Evolutionary conservation across 345 rosid genomes (phyloP).

Genomic region (Noccaea caerulescens): DNA sequence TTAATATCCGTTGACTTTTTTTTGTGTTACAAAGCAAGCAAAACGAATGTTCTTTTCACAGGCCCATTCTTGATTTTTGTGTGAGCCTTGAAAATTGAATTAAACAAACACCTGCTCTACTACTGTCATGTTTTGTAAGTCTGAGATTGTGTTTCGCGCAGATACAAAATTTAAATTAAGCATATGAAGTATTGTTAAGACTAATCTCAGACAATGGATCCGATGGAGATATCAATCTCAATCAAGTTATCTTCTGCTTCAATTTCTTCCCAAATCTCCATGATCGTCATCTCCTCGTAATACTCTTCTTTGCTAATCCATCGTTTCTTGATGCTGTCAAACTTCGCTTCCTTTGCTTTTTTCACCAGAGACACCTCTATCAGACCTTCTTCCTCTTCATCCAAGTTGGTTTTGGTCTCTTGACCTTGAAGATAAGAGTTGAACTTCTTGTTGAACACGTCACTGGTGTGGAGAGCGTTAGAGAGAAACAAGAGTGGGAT

Average conservation of each 20-base stretch:
- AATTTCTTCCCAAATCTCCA: conserved; percentile 55
- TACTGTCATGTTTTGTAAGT: too few species aligned
- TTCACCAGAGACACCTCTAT: conserved; percentile 60
- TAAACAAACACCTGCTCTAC: too few species aligned
- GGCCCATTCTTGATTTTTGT: too few species aligned
- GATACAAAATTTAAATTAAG: too few species aligned
- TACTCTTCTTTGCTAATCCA: conserved; percentile 45
- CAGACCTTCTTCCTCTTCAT: conserved; percentile 54
- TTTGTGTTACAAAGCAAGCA: too few species aligned
- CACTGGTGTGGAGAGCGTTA: conserved; percentile 39
- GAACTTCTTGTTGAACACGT: conserved; percentile 28
- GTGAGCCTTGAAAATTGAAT: too few species aligned
- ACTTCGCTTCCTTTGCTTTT: conserved; percentile 32
- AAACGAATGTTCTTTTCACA: too few species aligned
- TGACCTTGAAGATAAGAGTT: conserved; percentile 18
- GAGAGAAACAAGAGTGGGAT: conserved; percentile 50
- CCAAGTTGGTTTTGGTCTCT: conserved; percentile 26
- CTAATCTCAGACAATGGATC: conserved; percentile 57
- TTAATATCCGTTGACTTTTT: too few species aligned
- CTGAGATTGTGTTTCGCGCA: too few species aligned
- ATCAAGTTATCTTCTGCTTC: conserved; percentile 73
- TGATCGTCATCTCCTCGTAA: conserved; percentile 34
- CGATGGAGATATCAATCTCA: conserved; percentile 74
- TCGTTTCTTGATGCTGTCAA: conserved; percentile 37
- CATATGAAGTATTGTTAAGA: too few species aligned